Conservation (phyloP, 2,329 filamentous ascomycete species). For the Myriangium duriaei region DNA sequence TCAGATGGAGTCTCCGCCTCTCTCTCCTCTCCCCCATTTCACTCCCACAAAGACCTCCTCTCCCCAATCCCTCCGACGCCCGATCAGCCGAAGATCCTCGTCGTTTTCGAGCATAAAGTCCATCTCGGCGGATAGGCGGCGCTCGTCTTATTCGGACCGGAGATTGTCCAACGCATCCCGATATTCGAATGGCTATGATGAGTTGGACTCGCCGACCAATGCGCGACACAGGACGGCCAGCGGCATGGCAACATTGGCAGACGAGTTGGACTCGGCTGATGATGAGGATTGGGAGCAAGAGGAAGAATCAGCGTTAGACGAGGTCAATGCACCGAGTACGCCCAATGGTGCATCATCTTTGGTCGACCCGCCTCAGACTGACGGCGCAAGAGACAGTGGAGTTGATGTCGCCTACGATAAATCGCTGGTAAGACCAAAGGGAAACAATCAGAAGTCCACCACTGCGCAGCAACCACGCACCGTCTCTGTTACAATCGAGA, state of each 20-base stretch:
- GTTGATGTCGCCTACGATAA: constrained; percentile 29
- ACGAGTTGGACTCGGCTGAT: constrained; percentile 64
- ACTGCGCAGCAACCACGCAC: constrained; percentile 20
- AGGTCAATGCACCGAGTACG: background rate
- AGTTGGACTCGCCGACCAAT: constrained; percentile 27
- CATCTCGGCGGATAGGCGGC: constrained; percentile 31
- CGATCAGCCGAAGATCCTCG: constrained; percentile 21
- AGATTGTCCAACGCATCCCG: constrained; percentile 23
- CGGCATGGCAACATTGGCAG: constrained; percentile 64
- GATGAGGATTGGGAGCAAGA: constrained; percentile 19
- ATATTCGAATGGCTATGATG: constrained; percentile 22
- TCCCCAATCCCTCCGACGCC: constrained; percentile 23
- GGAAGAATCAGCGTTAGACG: background rate
- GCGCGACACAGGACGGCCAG: constrained; percentile 28
- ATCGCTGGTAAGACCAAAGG: no score
- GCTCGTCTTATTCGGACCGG: constrained; percentile 26
- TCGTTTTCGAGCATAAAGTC: constrained; percentile 31
- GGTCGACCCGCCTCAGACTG: constrained; percentile 12
- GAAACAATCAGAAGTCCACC: constrained; percentile 12
- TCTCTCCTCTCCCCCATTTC: constrained; percentile 30
- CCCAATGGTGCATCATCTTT: background rate
- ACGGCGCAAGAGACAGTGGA: constrained; percentile 33
- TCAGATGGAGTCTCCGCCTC: constrained; percentile 28
- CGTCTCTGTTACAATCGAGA: constrained; percentile 1
- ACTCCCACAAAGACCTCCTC: constrained; percentile 30